A percentile compares a stretch with the other conserved stretches of the same genome.
Conservation (phyloP, 2,329 filamentous ascomycete species). For the Colletotrichum filicis region DNA sequence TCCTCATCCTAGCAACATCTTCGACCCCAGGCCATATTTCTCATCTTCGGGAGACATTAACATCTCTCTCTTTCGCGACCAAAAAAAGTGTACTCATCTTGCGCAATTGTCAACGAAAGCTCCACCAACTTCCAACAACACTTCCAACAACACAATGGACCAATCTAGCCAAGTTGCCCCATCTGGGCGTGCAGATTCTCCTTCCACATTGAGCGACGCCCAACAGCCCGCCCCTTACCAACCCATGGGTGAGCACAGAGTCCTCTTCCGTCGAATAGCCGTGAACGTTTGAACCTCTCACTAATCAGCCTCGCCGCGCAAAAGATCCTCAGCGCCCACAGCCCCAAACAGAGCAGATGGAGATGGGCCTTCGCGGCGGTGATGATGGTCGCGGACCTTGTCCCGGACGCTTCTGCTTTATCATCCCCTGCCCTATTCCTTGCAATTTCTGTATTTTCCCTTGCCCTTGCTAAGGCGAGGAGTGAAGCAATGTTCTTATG, state of each 20-base stretch:
- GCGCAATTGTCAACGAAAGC: not conserved
- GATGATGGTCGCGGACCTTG: slow-evolving; percentile 37
- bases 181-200: not conserved
- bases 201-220: not conserved
- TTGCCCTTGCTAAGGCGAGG: slow-evolving; percentile 38
- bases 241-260: not conserved
- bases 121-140: not conserved
- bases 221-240: not conserved
- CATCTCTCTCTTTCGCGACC: not conserved
- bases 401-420: slow-evolving; percentile 50
- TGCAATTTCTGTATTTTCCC: slow-evolving; percentile 47
- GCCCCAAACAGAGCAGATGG: not conserved
- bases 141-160: not conserved
- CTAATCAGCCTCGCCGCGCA: not conserved
- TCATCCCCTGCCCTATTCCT: slow-evolving; percentile 50
- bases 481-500: not conserved
- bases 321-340: not conserved
- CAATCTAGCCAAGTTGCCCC: not conserved
- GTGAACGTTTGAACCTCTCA: not conserved
- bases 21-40: not conserved
- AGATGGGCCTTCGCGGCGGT: not conserved
- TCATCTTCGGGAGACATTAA: not conserved
- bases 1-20: not conserved
- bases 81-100: not conserved
- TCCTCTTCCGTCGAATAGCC: not conserved